Evolutionary conservation across 1,139 yeast species (phyloP), one percentile per base, ranked within the genome.

Genomic region (Taphrina pruni): DNA sequence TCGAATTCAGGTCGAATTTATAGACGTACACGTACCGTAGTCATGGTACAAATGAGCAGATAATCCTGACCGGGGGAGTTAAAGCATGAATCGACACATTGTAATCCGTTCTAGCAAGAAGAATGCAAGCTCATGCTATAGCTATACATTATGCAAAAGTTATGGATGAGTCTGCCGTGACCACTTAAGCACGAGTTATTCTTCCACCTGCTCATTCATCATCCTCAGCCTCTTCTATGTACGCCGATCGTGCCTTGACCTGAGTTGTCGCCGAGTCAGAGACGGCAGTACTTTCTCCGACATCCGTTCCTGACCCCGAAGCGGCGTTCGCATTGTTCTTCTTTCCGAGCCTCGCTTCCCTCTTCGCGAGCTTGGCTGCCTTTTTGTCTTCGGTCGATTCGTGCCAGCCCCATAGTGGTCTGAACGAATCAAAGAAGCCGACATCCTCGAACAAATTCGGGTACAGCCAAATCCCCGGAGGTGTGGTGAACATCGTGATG

Each of bases 371-470:
- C 55, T 66, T 66, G 17, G 67, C 67, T 35, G 55, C 52, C 46
- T 62, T 69, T 26, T 51, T 69, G 46, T 56, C 67, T 5, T 54
- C 67, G 4, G 41, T 45, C 57, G 68, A 51, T 54, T 66, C 90
- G 75, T 91, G 92, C 93, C 96, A 94, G 6, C 87, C 96, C 77
- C 90, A 94, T 7, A 88, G 74, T 1, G 99, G 99, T 73, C 84
- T 84, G 82, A 95, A 94, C 82, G 97, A 89, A 72, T 93, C 98
- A 73, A 94, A 78, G 73, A 95, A 90, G 36, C 98, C 97, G 75
- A 96, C 93, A 77, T 94, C 99, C 72, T 88, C 99, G 79, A 93
- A 94, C 77, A 94, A 82, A 78, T 94, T 94, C 71, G 99, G 99
- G 84, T 90, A 94, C 65, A 94, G 79, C 99, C 99, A 94, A 77